Evolutionary conservation across 768 basidiomycete species (phyloP), one percentile per base, ranked within the genome.

Genomic region (Lactifluus hygrophoroides): DNA sequence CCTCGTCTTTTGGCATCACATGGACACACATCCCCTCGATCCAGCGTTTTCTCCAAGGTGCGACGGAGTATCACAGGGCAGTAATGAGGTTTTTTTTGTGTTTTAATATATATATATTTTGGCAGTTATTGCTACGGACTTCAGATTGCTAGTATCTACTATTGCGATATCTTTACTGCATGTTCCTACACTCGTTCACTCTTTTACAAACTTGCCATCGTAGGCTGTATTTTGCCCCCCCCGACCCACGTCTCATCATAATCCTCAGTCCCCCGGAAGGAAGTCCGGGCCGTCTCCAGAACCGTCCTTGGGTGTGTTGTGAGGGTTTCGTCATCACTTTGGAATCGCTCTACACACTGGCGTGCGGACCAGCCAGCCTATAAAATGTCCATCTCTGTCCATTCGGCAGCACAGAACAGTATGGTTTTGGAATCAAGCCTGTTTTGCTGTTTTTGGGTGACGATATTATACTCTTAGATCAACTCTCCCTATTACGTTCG

Each of bases 401-500:
- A 90, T 59, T 73, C 74, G 32, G 88, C 88, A 2, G 85, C 86
- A 8, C 82, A 85, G 67, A 88, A 85, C 55, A 80, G 88, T 86
- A 51, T 30, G 66, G 62, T 43, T 25, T 54, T 8, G 19, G 7
- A 13, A 3, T n/a, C 14, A 19, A 19, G 23, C 13, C 32, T 10
- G 16, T 8, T 35, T 40, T 23, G 48, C 43, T 53, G 32, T 42
- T 9, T 32, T 43, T 32, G 19, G 3, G 21, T 47, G 17, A 42
- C 19, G 47, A 19, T 40, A 2, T n/a, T 37, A 25, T 19, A 32
- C 14, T 14, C 19, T 1, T 65, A 90, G 90, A 82, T 65, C 90
- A 92, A 70, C 71, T 82, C 37, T 79, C 82, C 38, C 73, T 91
- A n/a, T 76, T 91, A 42, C 81, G 82, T 48, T 75, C 83, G 1